phyloP scores from a whole-genome alignment of 2,329 filamentous ascomycete genomes.

The Aspergillus persii region DNA sequence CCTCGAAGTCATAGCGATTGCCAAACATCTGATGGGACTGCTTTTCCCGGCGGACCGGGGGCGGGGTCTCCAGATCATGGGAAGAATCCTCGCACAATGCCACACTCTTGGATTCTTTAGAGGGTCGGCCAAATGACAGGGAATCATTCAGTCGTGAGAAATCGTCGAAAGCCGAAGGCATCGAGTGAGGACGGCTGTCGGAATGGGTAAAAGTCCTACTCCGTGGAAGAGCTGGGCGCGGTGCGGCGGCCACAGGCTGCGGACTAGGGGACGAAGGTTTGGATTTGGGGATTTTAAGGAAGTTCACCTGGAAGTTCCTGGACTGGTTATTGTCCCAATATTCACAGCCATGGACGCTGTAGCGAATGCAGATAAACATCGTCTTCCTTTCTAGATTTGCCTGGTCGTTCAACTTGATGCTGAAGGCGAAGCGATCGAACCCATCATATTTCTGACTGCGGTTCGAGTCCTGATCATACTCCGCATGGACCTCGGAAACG shows the following conservation, averaged over 20 bases:
- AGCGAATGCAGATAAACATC: conserved; percentile 86
- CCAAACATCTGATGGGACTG: conserved; percentile 72
- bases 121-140: conserved; percentile 56
- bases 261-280: conserved; percentile 40
- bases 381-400: conserved; percentile 91
- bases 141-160: conserved; percentile 63
- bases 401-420: conserved; percentile 86
- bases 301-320: conserved; percentile 92
- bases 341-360: conserved; percentile 78
- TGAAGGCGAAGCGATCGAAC: conserved; percentile 89
- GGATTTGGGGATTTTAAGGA: conserved; percentile 70
- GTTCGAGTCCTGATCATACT: conserved; percentile 77
- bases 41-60: conserved; percentile 45
- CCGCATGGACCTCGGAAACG: conserved; percentile 87
- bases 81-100: conserved; percentile 73
- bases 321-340: conserved; percentile 92
- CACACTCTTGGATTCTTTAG: conserved; percentile 64
- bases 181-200: conserved; percentile 51
- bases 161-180: conserved; percentile 63
- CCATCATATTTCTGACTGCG: conserved; percentile 62
- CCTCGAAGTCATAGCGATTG: conserved; percentile 92
- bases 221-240: conserved; percentile 61
- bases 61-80: conserved; percentile 61
- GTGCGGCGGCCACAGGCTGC: conserved; percentile 39
- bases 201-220: conserved; percentile 59